Base-by-base conservation (phyloP, 2,329 filamentous ascomycete species). In the Verticillium tricorpus region DNA sequence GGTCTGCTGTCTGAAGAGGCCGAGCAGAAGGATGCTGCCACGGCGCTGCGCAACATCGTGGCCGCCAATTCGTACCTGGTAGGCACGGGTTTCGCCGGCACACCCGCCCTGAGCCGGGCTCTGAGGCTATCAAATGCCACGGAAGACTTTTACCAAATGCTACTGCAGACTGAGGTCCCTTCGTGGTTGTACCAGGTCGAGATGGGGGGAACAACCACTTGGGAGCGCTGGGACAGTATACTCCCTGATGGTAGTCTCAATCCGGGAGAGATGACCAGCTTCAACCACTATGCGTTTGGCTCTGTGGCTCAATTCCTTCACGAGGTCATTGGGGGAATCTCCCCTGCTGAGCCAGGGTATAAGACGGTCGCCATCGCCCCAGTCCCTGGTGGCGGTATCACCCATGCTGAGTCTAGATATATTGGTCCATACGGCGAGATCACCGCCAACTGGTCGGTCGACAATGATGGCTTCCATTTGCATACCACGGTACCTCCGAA, bases 161-260 rank as follows among this genome's bases (percentile, higher is more conserved):
- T 84, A 1, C 69, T 79, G 6, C 75, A 82, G 65, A 78, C 73
- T 5, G 67, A 73, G 3, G 74, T 76, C 1, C 80, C 80, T 0
- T 79, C 76, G 0, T 83, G 80, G 80, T 67, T 83, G 1, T 82
- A 81, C 58, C 79, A 77, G 14, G 74, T 83, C 5, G 74, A 71
- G 0, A 76, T 78, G 74, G 72, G 72, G 11, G 80, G 73, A 0
- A 83, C 80, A 0, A 83, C 80, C 0, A 79, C 76, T 0, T 83
- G 80, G 80, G 80, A 83, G 64, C 74, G 81, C 2, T 83, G 80
- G 81, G 79, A 83, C 56, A 78, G 75, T 31, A 69, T 83, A 35
- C 66, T 81, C 0, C 70, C 77, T 0, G 70, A 82, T 61, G 79
- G 79, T 0, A 71, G 63, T 0, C 66, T 82, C n/a, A 82, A 82